Base-by-base conservation (phyloP, 208 protist genomes). In the Trypanosoma lewisi region DNA sequence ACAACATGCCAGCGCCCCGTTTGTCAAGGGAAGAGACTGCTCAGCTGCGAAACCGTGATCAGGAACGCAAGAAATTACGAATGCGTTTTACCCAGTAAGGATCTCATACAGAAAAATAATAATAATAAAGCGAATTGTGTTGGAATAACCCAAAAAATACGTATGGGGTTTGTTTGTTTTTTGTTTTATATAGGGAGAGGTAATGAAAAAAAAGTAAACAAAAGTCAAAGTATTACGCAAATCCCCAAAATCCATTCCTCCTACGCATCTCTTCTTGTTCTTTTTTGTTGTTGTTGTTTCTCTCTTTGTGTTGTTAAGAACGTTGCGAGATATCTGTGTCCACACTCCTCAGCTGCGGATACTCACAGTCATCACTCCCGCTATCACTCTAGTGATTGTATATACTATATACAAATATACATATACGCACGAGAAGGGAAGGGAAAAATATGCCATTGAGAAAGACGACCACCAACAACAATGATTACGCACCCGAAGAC, bases 1-100 rank as follows among this genome's bases (percentile, higher is more conserved):
- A 85, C 60, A 89, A 87, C 49, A 66, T 94, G 28, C 82, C 88
- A 31, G 50, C 67, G 16, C 84, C 87, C 23, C 53, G 67, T 23
- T 64, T 72, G n/a, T 73, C 80, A 3, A 65, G 71, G 21, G 78
- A 88, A 45, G 79, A 82, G 49, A 49, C 66, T 21, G 67, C 67
- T 11, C 71, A 60, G 28, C 28, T 78, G 25, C 42, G 42, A 5
- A 47, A 47, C 42, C 78, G 71, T 19, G 63, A 67, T 14, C 53
- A 34, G 27, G 53, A 63, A 28, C 54, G 70, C 21, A 73, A 45
- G 25, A 63, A 58, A 30, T 54, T 52, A 31, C 51, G 60, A 48
- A 61, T 58, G 51, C 59, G 67, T 54, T 67, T 50, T 27, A 52
- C 23, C 49, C 58, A 61, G 34, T 73, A 73, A 31, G 21, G 25